Evolutionary conservation across 2,329 filamentous ascomycete genomes (phyloP).

Genomic region (Colletotrichum filicis): DNA sequence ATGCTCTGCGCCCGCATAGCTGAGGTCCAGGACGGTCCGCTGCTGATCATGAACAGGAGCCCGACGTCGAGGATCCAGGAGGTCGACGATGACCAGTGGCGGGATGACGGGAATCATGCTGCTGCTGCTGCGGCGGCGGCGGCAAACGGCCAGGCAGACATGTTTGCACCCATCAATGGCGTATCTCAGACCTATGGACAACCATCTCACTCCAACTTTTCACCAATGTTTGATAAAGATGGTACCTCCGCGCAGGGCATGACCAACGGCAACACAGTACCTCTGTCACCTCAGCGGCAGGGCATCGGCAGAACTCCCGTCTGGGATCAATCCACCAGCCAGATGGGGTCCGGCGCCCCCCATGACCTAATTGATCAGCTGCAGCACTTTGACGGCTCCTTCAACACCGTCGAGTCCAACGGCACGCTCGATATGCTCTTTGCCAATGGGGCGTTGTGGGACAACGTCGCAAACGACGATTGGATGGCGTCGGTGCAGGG

Average conservation of each 20-base stretch:
- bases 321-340: slow-evolving; percentile 11
- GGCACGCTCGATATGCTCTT: slow-evolving; percentile 31
- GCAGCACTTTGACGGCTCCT: slow-evolving; percentile 28
- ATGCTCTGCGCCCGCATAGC: slow-evolving; percentile 41
- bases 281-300: slow-evolving; percentile 7
- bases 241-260: neutral
- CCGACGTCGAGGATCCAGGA: slow-evolving; percentile 28
- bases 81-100: slow-evolving; percentile 28
- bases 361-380: slow-evolving; percentile 27
- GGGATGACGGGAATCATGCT: neutral
- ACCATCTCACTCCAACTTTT: slow-evolving; percentile 18
- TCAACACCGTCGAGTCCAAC: slow-evolving; percentile 26
- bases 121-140: neutral
- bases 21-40: slow-evolving; percentile 27
- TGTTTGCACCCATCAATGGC: neutral
- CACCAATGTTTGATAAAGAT: slow-evolving; percentile 19
- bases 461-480: slow-evolving; percentile 20
- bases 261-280: neutral
- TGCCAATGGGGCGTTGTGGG: slow-evolving; percentile 24
- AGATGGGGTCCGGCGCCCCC: slow-evolving; percentile 4
- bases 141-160: neutral
- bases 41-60: slow-evolving; percentile 5
- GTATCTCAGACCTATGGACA: neutral
- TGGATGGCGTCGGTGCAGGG: slow-evolving; percentile 28
- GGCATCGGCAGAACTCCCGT: neutral